These are phyloP conservation scores for Starmerella geochares DNA, from an alignment of 805 yeast genomes.

Conservation along the genomic window DNA sequence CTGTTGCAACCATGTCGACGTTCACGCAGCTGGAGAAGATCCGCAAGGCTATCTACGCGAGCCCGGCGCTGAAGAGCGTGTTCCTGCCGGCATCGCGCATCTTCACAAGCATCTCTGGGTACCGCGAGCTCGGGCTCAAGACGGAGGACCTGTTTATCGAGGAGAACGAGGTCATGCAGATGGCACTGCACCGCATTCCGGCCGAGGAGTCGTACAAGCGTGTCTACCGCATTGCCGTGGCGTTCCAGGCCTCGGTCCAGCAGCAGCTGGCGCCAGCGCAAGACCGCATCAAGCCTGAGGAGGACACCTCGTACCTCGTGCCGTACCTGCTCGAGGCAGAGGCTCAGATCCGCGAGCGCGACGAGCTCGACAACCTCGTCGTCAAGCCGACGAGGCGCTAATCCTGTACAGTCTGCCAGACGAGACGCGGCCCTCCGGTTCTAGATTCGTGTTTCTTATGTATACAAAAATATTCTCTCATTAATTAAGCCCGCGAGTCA, in stretches of 20 bases:
- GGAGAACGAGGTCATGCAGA: conserved; percentile 78
- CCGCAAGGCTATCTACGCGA: conserved; percentile 65
- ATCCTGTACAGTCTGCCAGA: too few species aligned
- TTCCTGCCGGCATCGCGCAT: conserved; percentile 70
- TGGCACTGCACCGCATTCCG: conserved; percentile 81
- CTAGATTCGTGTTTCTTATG: background rate
- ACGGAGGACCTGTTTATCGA: conserved; percentile 80
- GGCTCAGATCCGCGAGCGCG: conserved; percentile 79
- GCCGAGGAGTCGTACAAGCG: conserved; percentile 77
- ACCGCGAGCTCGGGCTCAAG: conserved; percentile 86
- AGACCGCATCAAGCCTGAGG: conserved; percentile 68
- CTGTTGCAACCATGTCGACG: conserved; percentile 29
- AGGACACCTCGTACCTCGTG: conserved; percentile 52
- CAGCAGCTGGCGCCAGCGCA: conserved; percentile 76
- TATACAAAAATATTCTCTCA: background rate
- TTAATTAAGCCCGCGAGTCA: too few species aligned
- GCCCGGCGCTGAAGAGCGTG: conserved; percentile 67
- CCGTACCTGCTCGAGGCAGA: conserved; percentile 92
- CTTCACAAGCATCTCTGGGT: conserved; percentile 69
- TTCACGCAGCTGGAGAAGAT: conserved; percentile 34
- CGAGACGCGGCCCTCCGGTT: background rate
- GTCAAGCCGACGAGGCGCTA: conserved; percentile 28
- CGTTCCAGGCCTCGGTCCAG: conserved; percentile 75
- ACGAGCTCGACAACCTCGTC: conserved; percentile 70
- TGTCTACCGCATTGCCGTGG: conserved; percentile 82